Evolutionary conservation across 495 filamentous ascomycete species (phyloP).

Genomic region (Hyaloscypha bicolor): DNA sequence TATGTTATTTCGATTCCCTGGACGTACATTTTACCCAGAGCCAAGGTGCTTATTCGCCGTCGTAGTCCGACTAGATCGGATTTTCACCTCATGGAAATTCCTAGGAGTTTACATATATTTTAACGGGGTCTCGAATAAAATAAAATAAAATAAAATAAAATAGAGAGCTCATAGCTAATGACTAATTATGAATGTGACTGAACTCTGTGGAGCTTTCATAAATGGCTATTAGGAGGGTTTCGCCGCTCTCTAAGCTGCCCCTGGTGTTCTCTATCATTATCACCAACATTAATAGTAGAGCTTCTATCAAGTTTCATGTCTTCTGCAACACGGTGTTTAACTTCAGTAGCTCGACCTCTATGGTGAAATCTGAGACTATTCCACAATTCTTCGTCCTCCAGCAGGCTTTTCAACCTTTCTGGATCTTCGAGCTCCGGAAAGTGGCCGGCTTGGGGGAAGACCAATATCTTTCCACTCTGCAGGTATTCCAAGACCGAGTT

Average conservation of each 20-base stretch:
- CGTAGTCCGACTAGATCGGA: too few relatives aligned
- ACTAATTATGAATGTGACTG: background rate
- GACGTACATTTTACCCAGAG: too few relatives aligned
- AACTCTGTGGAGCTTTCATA: constrained; percentile 11
- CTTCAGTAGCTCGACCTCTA: constrained; percentile 3
- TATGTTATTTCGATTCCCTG: too few relatives aligned
- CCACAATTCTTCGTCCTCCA: constrained; percentile 8
- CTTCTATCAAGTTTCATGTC: background rate
- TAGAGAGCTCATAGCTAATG: too few relatives aligned
- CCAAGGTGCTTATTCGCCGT: too few relatives aligned
- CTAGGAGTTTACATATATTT: too few relatives aligned
- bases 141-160: too few relatives aligned
- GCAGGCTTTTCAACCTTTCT: constrained; percentile 13
- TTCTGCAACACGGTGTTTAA: constrained; percentile 2
- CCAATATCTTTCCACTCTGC: constrained; percentile 15
- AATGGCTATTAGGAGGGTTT: constrained; percentile 8
- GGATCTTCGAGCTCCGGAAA: constrained; percentile 16
- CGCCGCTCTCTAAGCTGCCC: background rate
- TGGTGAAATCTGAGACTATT: constrained; percentile 9
- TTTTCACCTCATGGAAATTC: too few relatives aligned
- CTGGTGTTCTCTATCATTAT: background rate
- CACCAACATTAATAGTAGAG: constrained; percentile 3
- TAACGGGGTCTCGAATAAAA: too few relatives aligned
- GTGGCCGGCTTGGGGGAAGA: constrained; percentile 13
- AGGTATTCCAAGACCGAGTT: constrained; percentile 14